Percentiles rank a stretch among this genome's conserved stretches.
These are phyloP conservation scores for Cladophialophora exuberans DNA, from an alignment of 2,329 filamentous ascomycete species.

Conservation along the genomic window DNA sequence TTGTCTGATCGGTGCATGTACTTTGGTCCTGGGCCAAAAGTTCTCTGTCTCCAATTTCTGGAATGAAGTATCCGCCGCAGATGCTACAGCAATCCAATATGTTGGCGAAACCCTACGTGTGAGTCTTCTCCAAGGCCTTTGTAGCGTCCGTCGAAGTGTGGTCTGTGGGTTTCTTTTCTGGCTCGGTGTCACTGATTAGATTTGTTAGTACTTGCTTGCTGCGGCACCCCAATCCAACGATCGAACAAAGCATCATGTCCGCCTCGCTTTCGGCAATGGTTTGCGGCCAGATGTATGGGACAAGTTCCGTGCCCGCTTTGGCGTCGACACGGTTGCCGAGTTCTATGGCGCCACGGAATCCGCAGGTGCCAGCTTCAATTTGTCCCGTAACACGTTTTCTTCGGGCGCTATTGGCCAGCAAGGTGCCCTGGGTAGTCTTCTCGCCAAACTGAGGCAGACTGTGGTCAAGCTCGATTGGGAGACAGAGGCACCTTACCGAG, in stretches of 20 bases:
- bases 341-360: conserved; percentile 83
- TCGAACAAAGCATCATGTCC: conserved; percentile 68
- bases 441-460: conserved; percentile 57
- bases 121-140: too few relatives aligned
- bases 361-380: conserved; percentile 70
- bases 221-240: conserved; percentile 70
- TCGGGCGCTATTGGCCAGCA: conserved; percentile 78
- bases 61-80: conserved; percentile 68
- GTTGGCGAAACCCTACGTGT: conserved; percentile 78
- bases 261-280: conserved; percentile 80
- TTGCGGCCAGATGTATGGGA: conserved; percentile 86
- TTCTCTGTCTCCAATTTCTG: conserved; percentile 75
- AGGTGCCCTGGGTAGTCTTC: conserved; percentile 62
- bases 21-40: conserved; percentile 72
- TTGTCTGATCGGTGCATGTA: conserved; percentile 63
- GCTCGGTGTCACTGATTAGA: too few relatives aligned
- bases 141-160: too few relatives aligned
- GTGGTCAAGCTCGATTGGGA: conserved; percentile 73
- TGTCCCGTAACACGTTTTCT: conserved; percentile 70
- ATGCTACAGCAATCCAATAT: conserved; percentile 73
- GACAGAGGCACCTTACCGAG: conserved; percentile 68
- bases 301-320: conserved; percentile 78
- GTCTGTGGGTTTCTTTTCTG: too few relatives aligned
- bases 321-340: conserved; percentile 72
- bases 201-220: conserved; percentile 72